phyloP scores from a whole-genome alignment of 2,329 filamentous ascomycete species.

The Aureobasidium sp. region DNA sequence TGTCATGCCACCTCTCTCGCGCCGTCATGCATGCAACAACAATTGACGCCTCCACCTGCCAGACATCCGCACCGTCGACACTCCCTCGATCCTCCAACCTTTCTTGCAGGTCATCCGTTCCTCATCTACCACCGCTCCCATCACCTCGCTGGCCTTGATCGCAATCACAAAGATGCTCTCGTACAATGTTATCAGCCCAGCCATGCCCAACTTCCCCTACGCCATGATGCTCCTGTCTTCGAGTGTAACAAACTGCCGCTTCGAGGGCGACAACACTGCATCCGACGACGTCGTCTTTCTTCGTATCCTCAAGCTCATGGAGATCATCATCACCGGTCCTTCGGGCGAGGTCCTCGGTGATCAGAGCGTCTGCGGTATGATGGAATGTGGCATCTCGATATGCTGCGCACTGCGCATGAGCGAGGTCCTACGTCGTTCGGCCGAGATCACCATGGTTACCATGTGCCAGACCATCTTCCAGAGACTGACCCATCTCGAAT shows the following conservation, averaged over 20 bases:
- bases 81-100: constrained; percentile 77
- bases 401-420: constrained; percentile 91
- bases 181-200: constrained; percentile 78
- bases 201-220: constrained; percentile 77
- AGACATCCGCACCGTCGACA: constrained; percentile 86
- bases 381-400: constrained; percentile 95
- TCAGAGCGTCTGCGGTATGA: constrained; percentile 98
- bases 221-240: constrained; percentile 93
- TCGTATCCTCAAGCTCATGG: constrained; percentile 94
- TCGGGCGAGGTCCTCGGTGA: constrained; percentile 91
- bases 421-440: constrained; percentile 79
- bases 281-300: constrained; percentile 93
- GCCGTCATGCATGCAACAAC: background rate
- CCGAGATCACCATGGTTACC: constrained; percentile 93
- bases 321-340: constrained; percentile 91
- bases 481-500: constrained; percentile 74
- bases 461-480: constrained; percentile 99
- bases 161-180: constrained; percentile 94
- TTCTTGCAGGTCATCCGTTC: constrained; percentile 96
- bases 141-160: constrained; percentile 87
- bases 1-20: constrained; percentile 13
- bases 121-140: constrained; percentile 89
- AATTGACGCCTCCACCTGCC: background rate
- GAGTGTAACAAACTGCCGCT: constrained; percentile 93
- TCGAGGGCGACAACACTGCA: constrained; percentile 89